Conservation (phyloP, 352 stramenopile species). For the Globisporangium emineosum region DNA sequence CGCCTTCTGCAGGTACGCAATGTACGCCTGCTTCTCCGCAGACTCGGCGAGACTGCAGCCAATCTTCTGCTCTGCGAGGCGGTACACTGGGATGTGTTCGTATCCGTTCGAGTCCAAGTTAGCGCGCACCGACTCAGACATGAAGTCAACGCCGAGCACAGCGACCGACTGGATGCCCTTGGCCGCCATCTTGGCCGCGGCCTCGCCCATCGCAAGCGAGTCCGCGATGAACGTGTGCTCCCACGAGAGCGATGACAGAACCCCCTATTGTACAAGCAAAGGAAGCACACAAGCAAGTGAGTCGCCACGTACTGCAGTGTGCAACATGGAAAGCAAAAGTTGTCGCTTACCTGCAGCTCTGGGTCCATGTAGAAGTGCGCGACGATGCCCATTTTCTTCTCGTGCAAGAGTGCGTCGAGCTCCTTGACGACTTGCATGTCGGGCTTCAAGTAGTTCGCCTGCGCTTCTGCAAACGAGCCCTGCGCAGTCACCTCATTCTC, state of each 20-base stretch:
- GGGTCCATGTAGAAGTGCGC: slow-evolving; percentile 99
- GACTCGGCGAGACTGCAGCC: slow-evolving; percentile 95
- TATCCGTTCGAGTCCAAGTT: slow-evolving; percentile 94
- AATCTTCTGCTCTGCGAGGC: slow-evolving; percentile 90
- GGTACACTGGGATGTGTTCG: slow-evolving; percentile 92
- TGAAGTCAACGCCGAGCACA: slow-evolving; percentile 97
- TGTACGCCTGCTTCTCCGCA: slow-evolving; percentile 91
- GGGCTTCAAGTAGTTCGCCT: slow-evolving; percentile 85
- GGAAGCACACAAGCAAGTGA: background rate
- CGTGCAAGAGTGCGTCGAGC: slow-evolving; percentile 81
- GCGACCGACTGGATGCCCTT: slow-evolving; percentile 89
- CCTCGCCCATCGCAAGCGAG: slow-evolving; percentile 97
- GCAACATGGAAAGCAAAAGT: background rate
- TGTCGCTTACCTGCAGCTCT: slow-evolving; percentile 88
- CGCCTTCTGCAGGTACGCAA: slow-evolving; percentile 91
- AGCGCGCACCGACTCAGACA: slow-evolving; percentile 94
- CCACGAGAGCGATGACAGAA: slow-evolving; percentile 81
- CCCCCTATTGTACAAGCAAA: slow-evolving; percentile 32
- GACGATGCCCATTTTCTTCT: slow-evolving; percentile 95
- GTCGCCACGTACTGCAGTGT: background rate
- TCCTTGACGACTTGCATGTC: slow-evolving; percentile 85
- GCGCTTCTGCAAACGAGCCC: slow-evolving; percentile 86
- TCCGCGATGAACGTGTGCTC: slow-evolving; percentile 94
- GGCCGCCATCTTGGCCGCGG: slow-evolving; percentile 93
- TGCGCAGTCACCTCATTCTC: slow-evolving; percentile 71